Evolutionary conservation across 75 land plant genomes (phyloP), one percentile per base, ranked within the genome.

Genomic region (Isoetes taiwanensis): DNA sequence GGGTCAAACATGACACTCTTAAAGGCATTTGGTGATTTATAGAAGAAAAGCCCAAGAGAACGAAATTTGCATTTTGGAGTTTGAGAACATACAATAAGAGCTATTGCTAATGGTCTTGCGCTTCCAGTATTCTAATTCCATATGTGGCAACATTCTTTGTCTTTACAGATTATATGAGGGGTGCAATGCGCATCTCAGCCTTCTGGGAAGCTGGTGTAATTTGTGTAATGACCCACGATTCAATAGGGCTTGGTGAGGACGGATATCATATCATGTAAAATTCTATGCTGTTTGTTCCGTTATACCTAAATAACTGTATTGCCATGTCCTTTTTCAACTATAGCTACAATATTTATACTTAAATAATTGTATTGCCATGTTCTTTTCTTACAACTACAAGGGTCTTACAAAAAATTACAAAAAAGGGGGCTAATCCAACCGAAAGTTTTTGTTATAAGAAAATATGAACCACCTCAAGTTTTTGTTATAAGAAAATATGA

Each of bases 171-270:
- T 84, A 88, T 72, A 77, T 88, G 85, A 64, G 81, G 32, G 76
- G 46, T 25, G 79, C 95, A 11, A 88, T 84, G 29, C 48, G 90
- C 28, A 56, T 88, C 33, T 81, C 90, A 14, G 85, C 95, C 5
- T 57, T 88, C 12, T 56, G 54, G 48, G 80, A 81, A 29, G 80
- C 85, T 5, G 80, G 95, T 3, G 86, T 85, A 16, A 81, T 88
- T 43, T 88, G 85, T 42, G 76, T 88, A 19, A 81, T 84, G 82
- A 88, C 90, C 14, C 95, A 88, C 54, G 95, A 88, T 58, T 88
- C 90, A 0, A 84, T 84, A 59, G 90, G 90, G 20, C 76, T 88
- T 19, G 94, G 89, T n/a, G 90, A 87, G 63, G 94, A 84, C 59
- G 90, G 85, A n/a, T n/a, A n/a, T n/a, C n/a, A n/a, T n/a, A n/a